Percentiles rank a stretch among this genome's conserved stretches.
These are phyloP conservation scores for Talaromyces piceae DNA, from an alignment of 2,329 filamentous ascomycete species.

Conservation along the genomic window DNA sequence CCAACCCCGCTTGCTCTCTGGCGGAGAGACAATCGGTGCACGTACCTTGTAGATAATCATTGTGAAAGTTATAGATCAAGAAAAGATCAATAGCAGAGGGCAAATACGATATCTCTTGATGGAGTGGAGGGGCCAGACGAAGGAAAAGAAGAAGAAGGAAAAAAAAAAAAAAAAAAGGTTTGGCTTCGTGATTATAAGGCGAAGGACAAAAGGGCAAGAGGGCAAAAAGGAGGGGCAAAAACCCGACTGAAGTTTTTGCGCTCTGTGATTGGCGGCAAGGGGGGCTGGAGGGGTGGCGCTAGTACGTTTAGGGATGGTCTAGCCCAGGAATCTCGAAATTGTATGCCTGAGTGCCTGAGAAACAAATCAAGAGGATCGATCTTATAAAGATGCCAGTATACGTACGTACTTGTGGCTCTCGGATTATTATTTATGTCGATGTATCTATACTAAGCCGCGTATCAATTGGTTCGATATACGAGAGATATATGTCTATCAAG, in stretches of 20 bases:
- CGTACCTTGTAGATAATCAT: conserved; percentile 70
- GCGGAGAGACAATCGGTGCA: conserved; percentile 1
- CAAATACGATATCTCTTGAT: too few species aligned
- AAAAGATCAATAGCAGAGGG: conserved; percentile 13
- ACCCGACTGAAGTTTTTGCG: conserved; percentile 26
- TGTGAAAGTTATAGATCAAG: conserved; percentile 39
- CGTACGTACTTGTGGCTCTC: too few species aligned
- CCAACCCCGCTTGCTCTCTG: conserved; percentile 8
- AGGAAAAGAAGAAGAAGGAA: not conserved
- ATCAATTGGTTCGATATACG: too few species aligned
- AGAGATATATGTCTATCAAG: too few species aligned
- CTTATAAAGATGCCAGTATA: too few species aligned
- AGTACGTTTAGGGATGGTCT: not conserved
- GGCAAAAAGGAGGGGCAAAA: conserved; percentile 24
- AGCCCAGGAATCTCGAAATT: not conserved
- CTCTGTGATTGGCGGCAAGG: conserved; percentile 6
- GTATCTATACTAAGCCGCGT: too few species aligned
- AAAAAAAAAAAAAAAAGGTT: conserved; percentile 16
- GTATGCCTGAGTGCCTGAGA: too few species aligned
- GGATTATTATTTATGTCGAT: too few species aligned
- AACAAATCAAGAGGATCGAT: not conserved
- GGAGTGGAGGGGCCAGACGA: conserved; percentile 13
- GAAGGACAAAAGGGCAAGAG: conserved; percentile 23
- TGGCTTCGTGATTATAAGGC: not conserved
- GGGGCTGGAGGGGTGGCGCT: conserved; percentile 5